A percentile compares a stretch with the other conserved stretches of the same genome.
These are phyloP conservation scores for Leishmania turanica DNA, from an alignment of 208 protist genomes.

Conservation along the genomic window DNA sequence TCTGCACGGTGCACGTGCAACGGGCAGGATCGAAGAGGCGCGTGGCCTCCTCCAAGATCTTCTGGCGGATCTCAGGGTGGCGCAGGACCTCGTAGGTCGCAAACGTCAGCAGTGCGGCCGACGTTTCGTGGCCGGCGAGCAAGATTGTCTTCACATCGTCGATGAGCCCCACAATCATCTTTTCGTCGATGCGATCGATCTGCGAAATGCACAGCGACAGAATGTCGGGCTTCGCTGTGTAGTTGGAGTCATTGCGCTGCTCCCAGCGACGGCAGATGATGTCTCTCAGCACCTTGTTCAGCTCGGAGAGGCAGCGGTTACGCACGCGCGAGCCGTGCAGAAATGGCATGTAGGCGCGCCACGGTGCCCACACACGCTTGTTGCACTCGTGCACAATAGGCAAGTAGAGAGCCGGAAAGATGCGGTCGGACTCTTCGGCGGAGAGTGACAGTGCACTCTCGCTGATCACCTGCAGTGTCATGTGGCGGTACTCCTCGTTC, in stretches of 20 bases:
- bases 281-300: constrained; percentile 76
- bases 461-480: constrained; percentile 91
- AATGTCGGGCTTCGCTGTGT: constrained; percentile 58
- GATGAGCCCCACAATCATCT: constrained; percentile 66
- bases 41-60: constrained; percentile 66
- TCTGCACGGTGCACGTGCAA: constrained; percentile 57
- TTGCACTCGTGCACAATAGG: constrained; percentile 93
- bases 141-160: constrained; percentile 93
- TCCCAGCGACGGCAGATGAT: constrained; percentile 77
- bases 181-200: constrained; percentile 57
- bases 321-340: constrained; percentile 69
- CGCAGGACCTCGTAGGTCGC: constrained; percentile 88
- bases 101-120: constrained; percentile 88
- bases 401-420: constrained; percentile 89
- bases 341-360: constrained; percentile 84
- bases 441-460: constrained; percentile 82
- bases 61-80: constrained; percentile 54
- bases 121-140: constrained; percentile 91
- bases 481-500: constrained; percentile 90
- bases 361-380: constrained; percentile 86
- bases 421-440: constrained; percentile 82
- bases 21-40: constrained; percentile 72
- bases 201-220: constrained; percentile 86
- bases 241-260: constrained; percentile 43
- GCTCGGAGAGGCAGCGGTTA: constrained; percentile 63